A percentile compares a stretch with the other conserved stretches of the same genome.
Conservation (phyloP, 1,284 basidiomycete genomes). For the Melampsora americana region DNA sequence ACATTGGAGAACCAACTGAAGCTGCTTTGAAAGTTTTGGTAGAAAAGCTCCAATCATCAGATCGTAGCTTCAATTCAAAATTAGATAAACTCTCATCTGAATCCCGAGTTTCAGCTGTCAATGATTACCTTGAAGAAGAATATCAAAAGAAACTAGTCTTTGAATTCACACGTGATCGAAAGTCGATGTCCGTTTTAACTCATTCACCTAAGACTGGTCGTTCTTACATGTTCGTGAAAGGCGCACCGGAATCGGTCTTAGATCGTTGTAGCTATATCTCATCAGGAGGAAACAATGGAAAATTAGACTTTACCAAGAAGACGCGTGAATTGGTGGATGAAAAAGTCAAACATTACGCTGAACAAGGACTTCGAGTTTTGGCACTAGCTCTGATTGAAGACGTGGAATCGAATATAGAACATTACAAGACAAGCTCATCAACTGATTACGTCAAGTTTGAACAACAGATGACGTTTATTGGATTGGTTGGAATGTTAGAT, state of each 20-base stretch:
- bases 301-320: slow-evolving; percentile 65
- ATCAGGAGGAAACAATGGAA: slow-evolving; percentile 57
- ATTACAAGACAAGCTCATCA: slow-evolving; percentile 74
- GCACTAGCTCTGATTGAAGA: slow-evolving; percentile 79
- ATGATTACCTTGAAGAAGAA: slow-evolving; percentile 69
- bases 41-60: slow-evolving; percentile 67
- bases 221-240: slow-evolving; percentile 76
- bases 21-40: slow-evolving; percentile 87
- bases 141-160: slow-evolving; percentile 83
- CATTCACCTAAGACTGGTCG: slow-evolving; percentile 60
- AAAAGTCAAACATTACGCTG: slow-evolving; percentile 68
- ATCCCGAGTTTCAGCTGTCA: slow-evolving; percentile 71
- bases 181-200: slow-evolving; percentile 96
- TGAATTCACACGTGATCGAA: slow-evolving; percentile 95
- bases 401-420: slow-evolving; percentile 68
- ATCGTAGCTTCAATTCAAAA: slow-evolving; percentile 58
- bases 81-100: slow-evolving; percentile 63
- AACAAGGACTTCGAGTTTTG: slow-evolving; percentile 79
- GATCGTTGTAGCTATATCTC: slow-evolving; percentile 77
- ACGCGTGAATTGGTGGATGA: slow-evolving; percentile 62
- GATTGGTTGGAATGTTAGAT: slow-evolving; percentile 94
- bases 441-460: slow-evolving; percentile 85
- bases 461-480: slow-evolving; percentile 84
- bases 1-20: slow-evolving; percentile 95
- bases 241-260: slow-evolving; percentile 89